These are phyloP conservation scores for Phialophora macrospora DNA, from an alignment of 2,329 filamentous ascomycete genomes.

Conservation along the genomic window DNA sequence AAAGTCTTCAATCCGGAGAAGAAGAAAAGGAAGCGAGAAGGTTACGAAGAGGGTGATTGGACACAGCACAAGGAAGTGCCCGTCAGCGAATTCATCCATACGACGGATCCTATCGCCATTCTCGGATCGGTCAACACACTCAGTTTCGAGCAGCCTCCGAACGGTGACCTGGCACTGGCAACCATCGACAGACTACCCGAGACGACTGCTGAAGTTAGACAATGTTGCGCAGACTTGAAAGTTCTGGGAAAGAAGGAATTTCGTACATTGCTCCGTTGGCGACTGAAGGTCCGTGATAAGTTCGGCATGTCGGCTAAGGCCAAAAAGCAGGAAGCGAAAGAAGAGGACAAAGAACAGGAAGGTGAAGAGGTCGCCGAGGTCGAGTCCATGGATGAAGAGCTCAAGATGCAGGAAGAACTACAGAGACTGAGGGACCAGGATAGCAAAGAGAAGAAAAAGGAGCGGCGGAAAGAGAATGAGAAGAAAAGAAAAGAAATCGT, in stretches of 20 bases:
- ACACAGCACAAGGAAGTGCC: conserved; percentile 87
- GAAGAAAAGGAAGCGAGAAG: conserved; percentile 96
- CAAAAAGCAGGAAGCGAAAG: conserved; percentile 47
- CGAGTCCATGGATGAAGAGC: conserved; percentile 90
- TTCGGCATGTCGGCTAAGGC: conserved; percentile 71
- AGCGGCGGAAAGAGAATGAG: conserved; percentile 87
- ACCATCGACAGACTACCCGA: conserved; percentile 85
- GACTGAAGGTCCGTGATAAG: conserved; percentile 83
- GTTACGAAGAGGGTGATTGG: conserved; percentile 96
- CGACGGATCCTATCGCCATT: conserved; percentile 88
- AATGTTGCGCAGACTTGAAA: conserved; percentile 81
- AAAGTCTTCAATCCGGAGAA: conserved; percentile 97
- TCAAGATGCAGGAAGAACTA: conserved; percentile 86
- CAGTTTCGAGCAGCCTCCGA: conserved; percentile 77
- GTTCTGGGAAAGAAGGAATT: conserved; percentile 94
- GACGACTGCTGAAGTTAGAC: conserved; percentile 79
- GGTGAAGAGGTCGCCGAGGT: conserved; percentile 79
- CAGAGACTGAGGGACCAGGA: conserved; percentile 82
- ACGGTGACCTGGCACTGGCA: conserved; percentile 83
- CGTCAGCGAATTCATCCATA: conserved; percentile 93
- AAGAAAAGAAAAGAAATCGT: conserved; percentile 91
- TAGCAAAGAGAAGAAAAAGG: conserved; percentile 75
- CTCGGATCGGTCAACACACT: conserved; percentile 84
- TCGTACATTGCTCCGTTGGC: conserved; percentile 85
- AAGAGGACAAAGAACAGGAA: conserved; percentile 52